phyloP scores from a whole-genome alignment of 257 asterid species.

The Petunia axillaris region DNA sequence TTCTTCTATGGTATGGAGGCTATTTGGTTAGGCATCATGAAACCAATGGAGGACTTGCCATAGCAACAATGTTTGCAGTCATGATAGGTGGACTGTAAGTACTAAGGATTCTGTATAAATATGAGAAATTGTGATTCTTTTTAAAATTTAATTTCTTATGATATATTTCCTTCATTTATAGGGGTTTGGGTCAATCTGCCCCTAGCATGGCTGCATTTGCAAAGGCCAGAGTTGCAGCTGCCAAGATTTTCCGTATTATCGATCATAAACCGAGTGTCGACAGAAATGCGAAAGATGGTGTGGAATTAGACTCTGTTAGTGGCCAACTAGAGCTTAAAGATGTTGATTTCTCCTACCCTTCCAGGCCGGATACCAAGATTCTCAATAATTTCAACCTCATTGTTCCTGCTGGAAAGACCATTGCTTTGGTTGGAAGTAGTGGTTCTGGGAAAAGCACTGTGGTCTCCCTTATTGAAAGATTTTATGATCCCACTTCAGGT shows the following conservation, averaged over 20 bases:
- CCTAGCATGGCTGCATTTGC: constrained; percentile 94
- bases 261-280: constrained; percentile 76
- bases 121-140: not conserved
- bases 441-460: constrained; percentile 96
- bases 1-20: constrained; percentile 92
- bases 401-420: constrained; percentile 84
- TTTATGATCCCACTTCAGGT: constrained; percentile 91
- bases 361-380: constrained; percentile 70
- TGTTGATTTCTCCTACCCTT: constrained; percentile 74
- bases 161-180: constrained; percentile 27
- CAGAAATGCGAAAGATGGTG: constrained; percentile 55
- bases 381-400: constrained; percentile 59
- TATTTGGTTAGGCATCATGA: constrained; percentile 81
- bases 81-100: constrained; percentile 99
- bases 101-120: not conserved
- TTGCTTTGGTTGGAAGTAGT: constrained; percentile 89
- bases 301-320: constrained; percentile 64
- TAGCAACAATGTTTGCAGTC: constrained; percentile 90
- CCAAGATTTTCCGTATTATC: constrained; percentile 72
- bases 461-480: constrained; percentile 89
- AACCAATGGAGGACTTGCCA: constrained; percentile 92
- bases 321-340: constrained; percentile 79
- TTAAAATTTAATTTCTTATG: not conserved
- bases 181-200: constrained; percentile 87
- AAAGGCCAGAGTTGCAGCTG: constrained; percentile 93